Percentiles rank a stretch among this genome's conserved stretches.
Conservation (phyloP, 495 filamentous ascomycete genomes). For the Rhizodiscina lignyota region DNA sequence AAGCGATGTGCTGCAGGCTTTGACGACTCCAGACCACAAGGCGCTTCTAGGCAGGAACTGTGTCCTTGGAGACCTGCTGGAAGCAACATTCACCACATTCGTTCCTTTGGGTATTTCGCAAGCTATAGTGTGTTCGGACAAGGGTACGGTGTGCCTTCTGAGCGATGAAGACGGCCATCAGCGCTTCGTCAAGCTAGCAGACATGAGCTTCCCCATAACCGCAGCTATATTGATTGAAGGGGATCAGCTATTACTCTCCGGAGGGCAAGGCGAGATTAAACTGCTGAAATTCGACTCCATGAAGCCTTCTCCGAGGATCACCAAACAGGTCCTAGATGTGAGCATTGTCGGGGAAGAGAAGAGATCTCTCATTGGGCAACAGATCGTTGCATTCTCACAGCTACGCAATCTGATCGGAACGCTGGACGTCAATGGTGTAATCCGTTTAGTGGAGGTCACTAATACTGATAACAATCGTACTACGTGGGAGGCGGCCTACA, state of each 20-base stretch:
- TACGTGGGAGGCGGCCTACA: not conserved
- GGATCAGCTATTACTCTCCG: conserved; percentile 12
- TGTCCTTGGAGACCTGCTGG: conserved; percentile 59
- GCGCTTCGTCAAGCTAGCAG: conserved; percentile 45
- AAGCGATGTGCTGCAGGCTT: conserved; percentile 24
- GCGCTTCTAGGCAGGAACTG: conserved; percentile 43
- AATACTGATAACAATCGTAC: no score
- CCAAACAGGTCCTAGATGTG: not conserved
- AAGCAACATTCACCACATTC: conserved; percentile 69
- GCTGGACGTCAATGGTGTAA: conserved; percentile 54
- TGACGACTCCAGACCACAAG: conserved; percentile 14
- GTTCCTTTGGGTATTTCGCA: conserved; percentile 47
- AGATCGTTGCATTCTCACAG: conserved; percentile 47
- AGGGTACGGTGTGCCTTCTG: conserved; percentile 58
- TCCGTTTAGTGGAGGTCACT: no score
- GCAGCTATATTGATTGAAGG: conserved; percentile 26
- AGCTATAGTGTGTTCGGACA: conserved; percentile 55
- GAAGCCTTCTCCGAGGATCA: conserved; percentile 3
- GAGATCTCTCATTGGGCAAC: not conserved
- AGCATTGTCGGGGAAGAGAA: not conserved
- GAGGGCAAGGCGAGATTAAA: conserved; percentile 7
- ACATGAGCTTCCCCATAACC: conserved; percentile 43
- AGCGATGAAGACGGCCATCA: conserved; percentile 59
- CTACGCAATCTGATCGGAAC: conserved; percentile 43
- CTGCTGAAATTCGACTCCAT: conserved; percentile 8